Base-by-base conservation (phyloP, 345 rosid genomes). In the Trapa incisa region DNA sequence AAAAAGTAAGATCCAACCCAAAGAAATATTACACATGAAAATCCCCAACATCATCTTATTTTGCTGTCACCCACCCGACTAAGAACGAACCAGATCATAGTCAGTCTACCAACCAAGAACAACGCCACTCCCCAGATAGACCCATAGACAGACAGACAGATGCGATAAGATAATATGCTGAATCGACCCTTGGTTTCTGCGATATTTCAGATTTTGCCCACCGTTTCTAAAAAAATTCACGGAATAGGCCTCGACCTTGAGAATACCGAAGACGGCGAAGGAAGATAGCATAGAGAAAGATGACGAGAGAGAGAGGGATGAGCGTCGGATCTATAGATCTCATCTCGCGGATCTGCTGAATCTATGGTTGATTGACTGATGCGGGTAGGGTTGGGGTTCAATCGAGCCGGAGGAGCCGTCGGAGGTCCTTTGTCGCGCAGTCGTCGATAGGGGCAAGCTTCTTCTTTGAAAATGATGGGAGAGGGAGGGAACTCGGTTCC, bases 361-460 rank as follows among this genome's bases (percentile, higher is more conserved):
- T 64, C 66, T 64, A 38, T 32, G 66, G 29, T 64, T 33, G 29
- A 58, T 11, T 65, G 67, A 66, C 39, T 33, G 69, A 70, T 53
- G 54, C 29, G 29, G 29, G 29, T 22, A 22, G n/a, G 48, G 64
- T 22, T 41, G 33, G 64, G 69, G 35, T 36, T 47, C 43, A 70
- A 11, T 78, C 78, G 35, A 85, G 89, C 39, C 84, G 80, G 60
- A 85, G 85, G 70, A 85, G 68, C 50, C 86, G 84, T 75, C 84
- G 70, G 71, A 85, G 84, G 22, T 82, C 86, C 22, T 85, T 75
- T 69, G 89, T 82, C 32, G 89, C 89, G 1, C 78, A 79, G 75
- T 85, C 83, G 61, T 82, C 86, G 39, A 77, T 29, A n/a, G 78
- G 15, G 11, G 68, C 67, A 33, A 68, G 79, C 69, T 76, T 76